phyloP scores from a whole-genome alignment of 805 yeast genomes.

The Jamesozyma spencerorum region DNA sequence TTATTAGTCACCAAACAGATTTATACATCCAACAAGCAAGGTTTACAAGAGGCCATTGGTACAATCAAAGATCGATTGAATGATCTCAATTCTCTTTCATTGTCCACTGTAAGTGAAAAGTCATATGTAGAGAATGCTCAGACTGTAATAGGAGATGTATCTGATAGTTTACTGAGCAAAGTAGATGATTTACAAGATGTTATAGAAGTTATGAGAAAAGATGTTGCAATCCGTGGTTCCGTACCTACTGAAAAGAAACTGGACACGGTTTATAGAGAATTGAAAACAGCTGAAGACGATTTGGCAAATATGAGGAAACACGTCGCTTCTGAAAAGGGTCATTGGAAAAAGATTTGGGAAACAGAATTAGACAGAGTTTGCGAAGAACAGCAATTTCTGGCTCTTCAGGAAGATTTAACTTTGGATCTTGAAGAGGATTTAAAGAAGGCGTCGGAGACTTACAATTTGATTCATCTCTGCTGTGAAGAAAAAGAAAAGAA shows the following conservation, averaged over 20 bases:
- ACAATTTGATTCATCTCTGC: constrained; percentile 69
- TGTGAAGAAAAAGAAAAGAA: constrained; percentile 66
- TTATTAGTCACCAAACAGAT: constrained; percentile 27
- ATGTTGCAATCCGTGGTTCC: constrained; percentile 86
- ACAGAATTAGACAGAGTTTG: constrained; percentile 79
- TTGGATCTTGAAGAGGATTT: constrained; percentile 75
- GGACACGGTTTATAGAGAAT: constrained; percentile 53
- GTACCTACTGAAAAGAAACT: constrained; percentile 70
- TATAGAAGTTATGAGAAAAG: constrained; percentile 80
- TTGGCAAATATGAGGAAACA: constrained; percentile 49
- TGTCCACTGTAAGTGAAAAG: constrained; percentile 32
- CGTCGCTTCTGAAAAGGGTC: constrained; percentile 62
- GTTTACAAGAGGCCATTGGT: constrained; percentile 36
- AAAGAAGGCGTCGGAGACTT: constrained; percentile 71
- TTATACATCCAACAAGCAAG: background rate
- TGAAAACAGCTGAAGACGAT: constrained; percentile 45
- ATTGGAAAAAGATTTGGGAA: constrained; percentile 91
- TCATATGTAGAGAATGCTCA: constrained; percentile 72
- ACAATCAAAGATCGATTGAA: constrained; percentile 38
- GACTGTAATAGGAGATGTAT: constrained; percentile 59
- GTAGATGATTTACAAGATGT: constrained; percentile 90
- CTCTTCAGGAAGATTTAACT: constrained; percentile 78
- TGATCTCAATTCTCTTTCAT: constrained; percentile 42
- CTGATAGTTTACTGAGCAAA: constrained; percentile 62
- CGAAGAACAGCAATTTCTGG: constrained; percentile 88